These are phyloP conservation scores for Graphilbum fragrans DNA, from an alignment of 2,329 filamentous ascomycete genomes.

Conservation along the genomic window DNA sequence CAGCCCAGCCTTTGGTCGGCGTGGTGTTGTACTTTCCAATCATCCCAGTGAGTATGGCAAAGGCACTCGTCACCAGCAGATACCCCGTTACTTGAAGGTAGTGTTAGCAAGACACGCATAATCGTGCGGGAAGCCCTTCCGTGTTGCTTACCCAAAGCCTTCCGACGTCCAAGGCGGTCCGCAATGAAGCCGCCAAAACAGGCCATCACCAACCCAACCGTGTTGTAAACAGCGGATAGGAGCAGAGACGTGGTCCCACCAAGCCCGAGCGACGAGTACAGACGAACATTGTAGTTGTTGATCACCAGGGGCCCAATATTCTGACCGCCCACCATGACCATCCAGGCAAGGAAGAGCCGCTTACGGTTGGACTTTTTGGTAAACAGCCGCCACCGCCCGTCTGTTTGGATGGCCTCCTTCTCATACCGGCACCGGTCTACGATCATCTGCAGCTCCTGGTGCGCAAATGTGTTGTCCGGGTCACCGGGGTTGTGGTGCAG, in stretches of 20 bases:
- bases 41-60: neutral
- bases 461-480: neutral
- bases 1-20: slow-evolving; percentile 1
- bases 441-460: slow-evolving; percentile 2
- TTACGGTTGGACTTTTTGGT: slow-evolving; percentile 3
- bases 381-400: slow-evolving; percentile 2
- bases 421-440: neutral
- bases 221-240: slow-evolving; percentile 2
- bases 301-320: slow-evolving; percentile 6
- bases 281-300: slow-evolving; percentile 2
- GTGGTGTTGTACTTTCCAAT: slow-evolving; percentile 4
- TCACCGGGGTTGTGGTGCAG: neutral
- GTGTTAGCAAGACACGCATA: neutral
- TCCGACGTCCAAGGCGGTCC: neutral
- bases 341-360: slow-evolving; percentile 2
- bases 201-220: slow-evolving; percentile 1
- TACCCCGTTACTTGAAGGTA: neutral
- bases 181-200: neutral
- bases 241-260: slow-evolving; percentile 1
- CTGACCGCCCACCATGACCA: slow-evolving; percentile 5
- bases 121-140: too few species aligned
- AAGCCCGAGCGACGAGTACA: slow-evolving; percentile 1
- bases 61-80: slow-evolving; percentile 1
- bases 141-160: neutral
- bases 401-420: neutral